phyloP scores from a whole-genome alignment of 2,329 filamentous ascomycete genomes.

The Colletotrichum somersetense region DNA sequence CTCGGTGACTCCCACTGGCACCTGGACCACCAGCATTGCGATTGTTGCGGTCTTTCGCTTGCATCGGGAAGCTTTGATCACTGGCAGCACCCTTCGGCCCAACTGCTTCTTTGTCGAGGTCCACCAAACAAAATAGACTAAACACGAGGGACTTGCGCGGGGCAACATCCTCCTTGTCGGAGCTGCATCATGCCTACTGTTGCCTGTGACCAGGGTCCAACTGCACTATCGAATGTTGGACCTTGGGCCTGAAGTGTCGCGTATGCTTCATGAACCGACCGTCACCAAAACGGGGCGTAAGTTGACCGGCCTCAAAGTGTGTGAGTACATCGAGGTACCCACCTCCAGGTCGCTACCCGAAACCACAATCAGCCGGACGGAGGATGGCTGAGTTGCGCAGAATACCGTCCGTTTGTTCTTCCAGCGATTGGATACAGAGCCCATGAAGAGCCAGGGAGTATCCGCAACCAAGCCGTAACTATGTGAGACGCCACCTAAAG shows the following conservation, averaged over 20 bases:
- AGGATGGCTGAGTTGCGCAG: conserved; percentile 7
- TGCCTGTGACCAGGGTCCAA: background rate
- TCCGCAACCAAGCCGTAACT: conserved; percentile 5
- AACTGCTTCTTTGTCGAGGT: conserved; percentile 7
- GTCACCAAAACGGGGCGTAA: conserved; percentile 1
- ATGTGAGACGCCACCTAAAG: conserved; percentile 7
- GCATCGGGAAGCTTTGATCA: background rate
- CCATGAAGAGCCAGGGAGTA: conserved; percentile 5
- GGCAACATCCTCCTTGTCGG: background rate
- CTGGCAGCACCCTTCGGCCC: conserved; percentile 3
- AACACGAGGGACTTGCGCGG: background rate
- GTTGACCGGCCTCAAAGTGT: conserved; percentile 13
- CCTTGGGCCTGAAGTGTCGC: background rate
- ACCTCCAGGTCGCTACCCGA: conserved; percentile 17
- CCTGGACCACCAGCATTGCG: background rate
- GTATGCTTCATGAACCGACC: background rate
- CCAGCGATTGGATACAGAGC: conserved; percentile 9
- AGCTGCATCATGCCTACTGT: background rate
- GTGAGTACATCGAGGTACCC: conserved; percentile 7
- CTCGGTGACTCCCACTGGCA: background rate
- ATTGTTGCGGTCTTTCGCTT: background rate
- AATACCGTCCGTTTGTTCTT: conserved; percentile 3
- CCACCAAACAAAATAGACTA: background rate
- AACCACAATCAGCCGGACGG: background rate
- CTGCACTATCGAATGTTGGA: background rate